Conservation (phyloP, 768 basidiomycete species). For the Amanita polypyramis region DNA sequence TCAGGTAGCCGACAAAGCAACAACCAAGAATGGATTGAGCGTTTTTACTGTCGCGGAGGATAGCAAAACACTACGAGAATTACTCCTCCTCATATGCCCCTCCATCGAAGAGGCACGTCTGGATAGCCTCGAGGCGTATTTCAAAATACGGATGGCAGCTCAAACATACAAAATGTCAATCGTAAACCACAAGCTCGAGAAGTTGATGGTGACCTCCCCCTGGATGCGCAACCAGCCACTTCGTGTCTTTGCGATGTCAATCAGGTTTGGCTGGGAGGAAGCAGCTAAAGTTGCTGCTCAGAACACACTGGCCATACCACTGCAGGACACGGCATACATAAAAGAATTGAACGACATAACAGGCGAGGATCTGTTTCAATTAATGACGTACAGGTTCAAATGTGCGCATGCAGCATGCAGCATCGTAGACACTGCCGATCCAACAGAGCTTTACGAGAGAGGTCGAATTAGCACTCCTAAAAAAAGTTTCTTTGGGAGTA, state of each 20-base stretch:
- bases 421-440: background rate
- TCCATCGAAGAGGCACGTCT: background rate
- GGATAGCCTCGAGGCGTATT: background rate
- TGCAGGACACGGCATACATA: background rate
- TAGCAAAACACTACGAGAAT: slow-evolving; percentile 6
- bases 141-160: background rate
- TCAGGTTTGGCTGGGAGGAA: slow-evolving; percentile 1
- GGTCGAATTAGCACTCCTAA: background rate
- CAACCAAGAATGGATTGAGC: slow-evolving; percentile 1
- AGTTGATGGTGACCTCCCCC: background rate
- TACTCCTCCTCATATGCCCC: slow-evolving; percentile 9
- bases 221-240: background rate
- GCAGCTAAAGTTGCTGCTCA: background rate
- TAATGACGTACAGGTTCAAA: background rate
- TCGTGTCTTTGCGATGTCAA: background rate
- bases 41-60: slow-evolving; percentile 11
- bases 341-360: background rate
- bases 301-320: background rate
- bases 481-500: background rate
- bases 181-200: background rate
- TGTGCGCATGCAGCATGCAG: slow-evolving; percentile 1
- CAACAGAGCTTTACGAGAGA: background rate
- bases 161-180: background rate
- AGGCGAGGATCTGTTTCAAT: background rate
- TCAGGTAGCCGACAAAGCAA: slow-evolving; percentile 5